Base-by-base conservation (phyloP, 805 yeast genomes). In the Dipodascus albidus region DNA sequence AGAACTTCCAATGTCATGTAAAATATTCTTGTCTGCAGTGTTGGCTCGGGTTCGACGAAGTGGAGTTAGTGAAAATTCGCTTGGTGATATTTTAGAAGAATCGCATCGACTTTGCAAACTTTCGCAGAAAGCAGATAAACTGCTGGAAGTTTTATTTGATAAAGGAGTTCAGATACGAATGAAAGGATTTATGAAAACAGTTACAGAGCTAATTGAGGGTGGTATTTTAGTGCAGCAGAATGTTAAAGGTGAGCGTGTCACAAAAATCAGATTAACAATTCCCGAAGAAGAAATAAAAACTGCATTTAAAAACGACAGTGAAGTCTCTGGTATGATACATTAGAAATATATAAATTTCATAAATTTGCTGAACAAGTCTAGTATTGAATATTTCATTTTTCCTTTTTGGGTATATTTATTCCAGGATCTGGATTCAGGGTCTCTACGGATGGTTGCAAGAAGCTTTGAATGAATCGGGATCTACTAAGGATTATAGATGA, bases 21-120 rank as follows among this genome's bases (percentile, higher is more conserved):
- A 89, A 63, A 69, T 91, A 50, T 70, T 90, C 8, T 65, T 93
- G n/a, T 79, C 79, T 52, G 86, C 89, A 0, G 63, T 87, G 1
- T 62, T 91, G 23, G 69, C 82, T 20, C 70, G 87, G 49, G 76
- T 78, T 50, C 78, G 85, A 52, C 77, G 91, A 50, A 73, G 82
- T 0, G 90, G 91, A 0, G 59, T 77, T 17, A 84, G 83, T 1
- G 96, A 88, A 58, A 81, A 81, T 54, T 65, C 81, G 0, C 62
- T 89, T 47, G 91, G 91, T 22, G 93, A 86, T 57, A 73, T 90
- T 1, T 73, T 87, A 23, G 95, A 87, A 63, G 96, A 89, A 62
- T 74, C 85, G 64, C 78, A 76, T 53, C 77, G 77, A 47, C 66
- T 82, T 3, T 70, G 77, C 15, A 70, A 77, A 56, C 49, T 58